phyloP scores from a whole-genome alignment of 1,284 basidiomycete genomes.

The Ceratobasidium sp. region DNA sequence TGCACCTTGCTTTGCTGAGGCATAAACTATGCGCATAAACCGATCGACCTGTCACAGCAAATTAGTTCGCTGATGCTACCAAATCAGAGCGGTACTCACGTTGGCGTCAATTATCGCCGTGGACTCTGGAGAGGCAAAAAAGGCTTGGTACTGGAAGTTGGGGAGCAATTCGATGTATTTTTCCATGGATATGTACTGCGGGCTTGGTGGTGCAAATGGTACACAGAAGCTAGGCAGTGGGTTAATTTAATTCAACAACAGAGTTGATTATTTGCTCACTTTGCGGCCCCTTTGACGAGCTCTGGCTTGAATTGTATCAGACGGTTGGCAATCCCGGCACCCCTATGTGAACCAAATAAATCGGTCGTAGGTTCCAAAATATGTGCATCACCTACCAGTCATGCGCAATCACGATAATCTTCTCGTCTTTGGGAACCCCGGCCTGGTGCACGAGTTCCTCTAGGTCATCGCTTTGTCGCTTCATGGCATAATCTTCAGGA shows the following conservation, averaged over 20 bases:
- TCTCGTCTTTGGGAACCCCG: constrained; percentile 26
- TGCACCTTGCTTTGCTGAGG: constrained; percentile 8
- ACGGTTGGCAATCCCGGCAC: constrained; percentile 16
- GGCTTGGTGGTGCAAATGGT: neutral
- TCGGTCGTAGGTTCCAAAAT: neutral
- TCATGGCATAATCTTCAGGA: constrained; percentile 23
- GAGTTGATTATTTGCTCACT: neutral
- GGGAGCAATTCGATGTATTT: neutral
- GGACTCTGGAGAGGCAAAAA: constrained; percentile 25
- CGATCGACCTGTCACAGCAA: constrained; percentile 9
- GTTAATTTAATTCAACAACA: neutral
- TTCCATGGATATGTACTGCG: constrained; percentile 7
- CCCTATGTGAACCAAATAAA: neutral
- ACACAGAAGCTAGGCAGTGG: constrained; percentile 25
- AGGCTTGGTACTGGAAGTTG: constrained; percentile 32
- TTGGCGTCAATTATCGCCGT: constrained; percentile 31
- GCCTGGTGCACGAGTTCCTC: constrained; percentile 8
- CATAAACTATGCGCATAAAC: constrained; percentile 13
- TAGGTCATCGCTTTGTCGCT: constrained; percentile 24
- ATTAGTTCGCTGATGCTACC: neutral
- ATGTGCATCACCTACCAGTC: constrained; percentile 13
- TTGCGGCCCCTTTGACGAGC: constrained; percentile 27
- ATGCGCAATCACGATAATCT: constrained; percentile 25
- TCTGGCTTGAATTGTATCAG: constrained; percentile 26
- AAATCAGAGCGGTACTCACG: neutral